Conservation (phyloP, 257 asterid species). For the Scutellaria galericulata region DNA sequence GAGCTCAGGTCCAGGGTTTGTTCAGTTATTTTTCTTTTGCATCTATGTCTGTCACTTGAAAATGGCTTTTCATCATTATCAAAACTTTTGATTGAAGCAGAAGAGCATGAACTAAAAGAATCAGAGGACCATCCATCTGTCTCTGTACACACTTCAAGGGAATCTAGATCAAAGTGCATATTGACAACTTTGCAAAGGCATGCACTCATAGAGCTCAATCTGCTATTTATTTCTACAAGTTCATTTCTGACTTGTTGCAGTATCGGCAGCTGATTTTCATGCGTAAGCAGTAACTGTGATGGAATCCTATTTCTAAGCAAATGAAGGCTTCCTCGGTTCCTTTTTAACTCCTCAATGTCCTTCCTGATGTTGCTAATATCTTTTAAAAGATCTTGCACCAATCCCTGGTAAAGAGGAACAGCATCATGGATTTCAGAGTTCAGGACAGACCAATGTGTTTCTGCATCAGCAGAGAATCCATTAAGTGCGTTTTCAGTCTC, state of each 20-base stretch:
- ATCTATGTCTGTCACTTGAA: slow-evolving; percentile 18
- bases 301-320: slow-evolving; percentile 29
- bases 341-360: slow-evolving; percentile 37
- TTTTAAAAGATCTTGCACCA: slow-evolving; percentile 38
- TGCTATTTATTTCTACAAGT: slow-evolving; percentile 46
- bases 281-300: slow-evolving; percentile 23
- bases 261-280: slow-evolving; percentile 38
- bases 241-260: slow-evolving; percentile 46
- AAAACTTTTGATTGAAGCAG: slow-evolving; percentile 44
- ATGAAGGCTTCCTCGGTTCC: slow-evolving; percentile 30
- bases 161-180: slow-evolving; percentile 23
- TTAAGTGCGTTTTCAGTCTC: slow-evolving; percentile 41
- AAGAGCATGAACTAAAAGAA: slow-evolving; percentile 44
- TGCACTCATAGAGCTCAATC: slow-evolving; percentile 41
- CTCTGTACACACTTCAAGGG: slow-evolving; percentile 34
- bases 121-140: slow-evolving; percentile 44
- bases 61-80: slow-evolving; percentile 33
- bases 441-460: slow-evolving; percentile 38
- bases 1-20: slow-evolving; percentile 29
- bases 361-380: slow-evolving; percentile 42
- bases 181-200: slow-evolving; percentile 38
- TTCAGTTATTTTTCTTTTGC: slow-evolving; percentile 28
- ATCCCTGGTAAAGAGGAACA: slow-evolving; percentile 41
- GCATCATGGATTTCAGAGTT: slow-evolving; percentile 40
- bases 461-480: slow-evolving; percentile 39